phyloP scores from a whole-genome alignment of 441 rosid species.

The Brassica balearica region DNA sequence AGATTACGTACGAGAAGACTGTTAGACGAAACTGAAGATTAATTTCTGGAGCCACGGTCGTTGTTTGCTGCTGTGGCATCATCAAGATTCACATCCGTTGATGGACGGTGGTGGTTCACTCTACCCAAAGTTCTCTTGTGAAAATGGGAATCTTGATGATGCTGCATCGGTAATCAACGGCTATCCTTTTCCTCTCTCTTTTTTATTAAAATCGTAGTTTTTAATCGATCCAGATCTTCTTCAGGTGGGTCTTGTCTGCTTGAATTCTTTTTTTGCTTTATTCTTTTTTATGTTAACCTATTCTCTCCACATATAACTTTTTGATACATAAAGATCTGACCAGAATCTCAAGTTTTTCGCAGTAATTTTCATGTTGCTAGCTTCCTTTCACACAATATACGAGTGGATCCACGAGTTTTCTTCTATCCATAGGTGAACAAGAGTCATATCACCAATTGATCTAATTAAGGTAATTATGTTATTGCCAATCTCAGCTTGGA shows the following conservation, averaged over 20 bases:
- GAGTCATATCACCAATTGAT: conserved; percentile 15
- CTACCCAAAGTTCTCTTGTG: conserved; percentile 20
- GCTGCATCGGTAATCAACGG: conserved; percentile 41
- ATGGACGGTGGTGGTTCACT: conserved; percentile 35
- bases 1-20: conserved; percentile 6
- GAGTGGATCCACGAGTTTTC: conserved; percentile 25
- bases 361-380: background rate
- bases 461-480: conserved; percentile 19
- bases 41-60: conserved; percentile 45
- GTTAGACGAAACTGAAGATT: background rate
- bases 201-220: background rate
- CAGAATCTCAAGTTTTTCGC: conserved; percentile 16
- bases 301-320: background rate
- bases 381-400: conserved; percentile 5
- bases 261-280: background rate
- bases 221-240: conserved; percentile 25
- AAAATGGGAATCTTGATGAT: conserved; percentile 47
- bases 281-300: background rate
- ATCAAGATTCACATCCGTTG: conserved; percentile 73
- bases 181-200: conserved; percentile 16
- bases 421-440: conserved; percentile 8
- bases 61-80: conserved; percentile 70
- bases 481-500: conserved; percentile 11
- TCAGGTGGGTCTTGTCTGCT: conserved; percentile 33
- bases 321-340: background rate